phyloP scores from a whole-genome alignment of 768 basidiomycete genomes.

The Hericium rajendrae region DNA sequence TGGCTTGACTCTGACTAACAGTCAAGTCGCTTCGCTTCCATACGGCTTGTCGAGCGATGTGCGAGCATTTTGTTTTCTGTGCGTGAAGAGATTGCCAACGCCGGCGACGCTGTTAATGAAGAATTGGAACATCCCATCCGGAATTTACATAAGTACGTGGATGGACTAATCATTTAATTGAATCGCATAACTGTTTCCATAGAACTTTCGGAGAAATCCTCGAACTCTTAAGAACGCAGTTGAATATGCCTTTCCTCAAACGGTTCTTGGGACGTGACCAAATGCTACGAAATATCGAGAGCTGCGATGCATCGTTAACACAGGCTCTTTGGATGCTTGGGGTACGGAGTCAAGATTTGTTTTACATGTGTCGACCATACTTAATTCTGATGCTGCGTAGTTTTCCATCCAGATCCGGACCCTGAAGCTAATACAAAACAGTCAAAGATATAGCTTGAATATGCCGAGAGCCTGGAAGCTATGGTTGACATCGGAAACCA shows the following conservation, averaged over 20 bases:
- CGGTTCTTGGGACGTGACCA: conserved; percentile 71
- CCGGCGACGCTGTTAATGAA: conserved; percentile 38
- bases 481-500: no score
- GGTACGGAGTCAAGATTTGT: conserved; percentile 19
- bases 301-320: conserved; percentile 42
- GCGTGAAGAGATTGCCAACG: conserved; percentile 47
- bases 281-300: conserved; percentile 40
- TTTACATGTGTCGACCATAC: background rate
- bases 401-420: conserved; percentile 43
- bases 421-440: conserved; percentile 26
- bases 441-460: no score
- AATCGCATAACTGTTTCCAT: background rate
- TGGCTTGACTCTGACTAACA: conserved; percentile 17
- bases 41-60: conserved; percentile 65
- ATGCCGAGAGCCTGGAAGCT: no score
- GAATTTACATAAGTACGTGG: conserved; percentile 40
- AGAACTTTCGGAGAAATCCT: conserved; percentile 37
- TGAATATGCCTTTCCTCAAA: conserved; percentile 63
- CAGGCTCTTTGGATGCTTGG: conserved; percentile 51
- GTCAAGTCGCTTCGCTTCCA: conserved; percentile 59
- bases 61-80: conserved; percentile 59
- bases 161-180: background rate
- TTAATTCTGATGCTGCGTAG: conserved; percentile 15
- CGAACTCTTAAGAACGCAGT: conserved; percentile 47
- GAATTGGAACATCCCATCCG: conserved; percentile 43